These are phyloP conservation scores for Arctium lappa DNA, from an alignment of 129 eudicot species.

Conservation along the genomic window DNA sequence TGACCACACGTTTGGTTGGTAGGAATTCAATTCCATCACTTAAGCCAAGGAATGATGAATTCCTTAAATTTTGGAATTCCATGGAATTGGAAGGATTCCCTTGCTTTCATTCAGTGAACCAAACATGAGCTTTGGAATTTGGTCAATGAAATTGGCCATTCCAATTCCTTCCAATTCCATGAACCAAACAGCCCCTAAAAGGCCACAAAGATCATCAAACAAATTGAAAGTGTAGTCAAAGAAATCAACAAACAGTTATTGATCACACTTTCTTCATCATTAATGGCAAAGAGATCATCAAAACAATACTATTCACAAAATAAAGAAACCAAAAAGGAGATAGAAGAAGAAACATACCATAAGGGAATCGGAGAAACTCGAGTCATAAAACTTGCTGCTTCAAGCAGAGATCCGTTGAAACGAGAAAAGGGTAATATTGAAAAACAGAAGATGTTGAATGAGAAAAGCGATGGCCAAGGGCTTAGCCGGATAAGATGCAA, in stretches of 20 bases:
- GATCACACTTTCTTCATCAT: background rate
- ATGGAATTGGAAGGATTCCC: no score
- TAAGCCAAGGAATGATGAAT: no score
- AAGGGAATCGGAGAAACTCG: background rate
- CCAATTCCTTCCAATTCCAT: no score
- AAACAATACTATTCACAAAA: background rate
- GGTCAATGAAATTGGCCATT: no score
- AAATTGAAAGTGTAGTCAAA: background rate
- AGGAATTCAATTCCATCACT: no score
- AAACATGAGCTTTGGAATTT: no score
- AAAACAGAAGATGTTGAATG: background rate
- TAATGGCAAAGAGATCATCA: background rate
- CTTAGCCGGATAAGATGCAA: background rate
- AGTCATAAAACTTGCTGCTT: background rate
- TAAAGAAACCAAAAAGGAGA: background rate
- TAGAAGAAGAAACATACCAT: background rate
- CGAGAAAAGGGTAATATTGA: background rate
- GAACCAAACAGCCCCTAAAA: background rate
- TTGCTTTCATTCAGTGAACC: no score
- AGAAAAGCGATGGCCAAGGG: background rate
- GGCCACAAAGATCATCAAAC: background rate
- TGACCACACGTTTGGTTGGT: no score
- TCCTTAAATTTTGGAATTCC: no score
- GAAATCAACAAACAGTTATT: background rate
- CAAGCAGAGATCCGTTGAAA: background rate